Percentiles rank a stretch among this genome's conserved stretches.
Evolutionary conservation across 1,284 basidiomycete species (phyloP).

Genomic region (Malassezia sympodialis): DNA sequence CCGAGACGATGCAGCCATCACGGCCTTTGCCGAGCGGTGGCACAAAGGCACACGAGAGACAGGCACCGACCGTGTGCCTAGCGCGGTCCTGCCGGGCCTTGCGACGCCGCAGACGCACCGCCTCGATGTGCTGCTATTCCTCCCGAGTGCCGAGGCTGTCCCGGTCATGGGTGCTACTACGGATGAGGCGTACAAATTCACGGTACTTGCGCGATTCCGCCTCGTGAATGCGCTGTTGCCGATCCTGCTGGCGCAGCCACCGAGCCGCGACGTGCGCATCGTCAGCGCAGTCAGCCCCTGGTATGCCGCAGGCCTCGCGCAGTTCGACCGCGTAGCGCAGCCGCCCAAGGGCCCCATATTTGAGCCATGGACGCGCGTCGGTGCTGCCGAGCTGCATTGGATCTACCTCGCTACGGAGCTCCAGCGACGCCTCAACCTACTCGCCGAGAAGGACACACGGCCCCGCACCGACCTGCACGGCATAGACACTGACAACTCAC

Average conservation of each 20-base stretch:
- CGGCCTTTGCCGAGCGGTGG: conserved; percentile 30
- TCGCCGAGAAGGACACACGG: conserved; percentile 33
- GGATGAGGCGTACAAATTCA: conserved; percentile 17
- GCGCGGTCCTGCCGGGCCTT: conserved; percentile 19
- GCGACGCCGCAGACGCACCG: conserved; percentile 4
- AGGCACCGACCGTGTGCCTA: neutral
- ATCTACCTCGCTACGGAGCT: conserved; percentile 27
- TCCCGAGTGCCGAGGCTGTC: conserved; percentile 11
- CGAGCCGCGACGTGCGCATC: conserved; percentile 33
- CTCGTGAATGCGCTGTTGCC: conserved; percentile 34
- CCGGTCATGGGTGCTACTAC: conserved; percentile 3
- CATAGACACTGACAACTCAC: conserved; percentile 17
- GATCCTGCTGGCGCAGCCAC: conserved; percentile 29
- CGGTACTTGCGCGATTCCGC: conserved; percentile 33
- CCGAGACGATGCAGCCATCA: conserved; percentile 20
- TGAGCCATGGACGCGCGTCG: conserved; percentile 20
- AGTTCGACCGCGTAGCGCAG: conserved; percentile 20
- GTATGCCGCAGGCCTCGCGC: conserved; percentile 30
- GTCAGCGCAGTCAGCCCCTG: conserved; percentile 32
- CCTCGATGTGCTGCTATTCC: conserved; percentile 18
- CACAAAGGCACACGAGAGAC: conserved; percentile 17
- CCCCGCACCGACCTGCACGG: conserved; percentile 30
- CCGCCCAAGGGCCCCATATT: conserved; percentile 8
- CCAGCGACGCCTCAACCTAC: conserved; percentile 29
- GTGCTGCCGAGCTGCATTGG: conserved; percentile 27